Base-by-base conservation (phyloP, 441 rosid genomes). In the Populus tomentosa region DNA sequence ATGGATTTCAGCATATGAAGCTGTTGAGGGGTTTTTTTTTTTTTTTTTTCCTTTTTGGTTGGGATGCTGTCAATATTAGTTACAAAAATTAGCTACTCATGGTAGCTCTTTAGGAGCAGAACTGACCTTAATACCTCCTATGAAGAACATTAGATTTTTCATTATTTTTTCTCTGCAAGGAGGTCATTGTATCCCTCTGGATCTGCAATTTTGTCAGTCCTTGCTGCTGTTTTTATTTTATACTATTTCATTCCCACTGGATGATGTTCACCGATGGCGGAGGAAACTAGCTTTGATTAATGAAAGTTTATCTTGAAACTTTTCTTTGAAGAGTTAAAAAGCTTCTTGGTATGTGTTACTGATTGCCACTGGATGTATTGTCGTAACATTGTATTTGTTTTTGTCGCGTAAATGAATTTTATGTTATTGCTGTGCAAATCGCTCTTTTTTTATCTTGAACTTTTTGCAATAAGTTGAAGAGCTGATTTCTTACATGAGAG, bases 61-160 rank as follows among this genome's bases (percentile, higher is more conserved):
- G 77, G 71, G 77, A 68, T 80, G 70, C 71, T n/a, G 63, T 59
- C 28, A 20, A 56, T 23, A 56, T 38, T 32, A 32, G 24, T 69
- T 59, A 46, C 61, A 10, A 59, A 35, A 20, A 59, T 73, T 70
- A 71, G 69, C 78, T 78, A 72, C 36, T 11, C 53, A 65, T 50
- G 70, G 73, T 56, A 26, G 66, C 67, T 59, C 50, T 20, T 66
- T 50, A 73, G 81, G 80, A 72, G 80, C 69, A 70, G 71, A 78
- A 77, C 80, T 83, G 79, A 82, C 83, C 75, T 24, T 67, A 75
- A 42, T 75, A 65, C 74, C 76, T 74, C 62, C 11, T 46, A 23
- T 73, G 10, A 75, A 65, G 68, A 69, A 62, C 24, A 9, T 75
- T 80, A 36, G 14, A 70, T 28, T 40, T 76, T 42, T 59, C 75